Conservation (phyloP, 202 grass and related monocot species). For the Hordeum pubiflorum region DNA sequence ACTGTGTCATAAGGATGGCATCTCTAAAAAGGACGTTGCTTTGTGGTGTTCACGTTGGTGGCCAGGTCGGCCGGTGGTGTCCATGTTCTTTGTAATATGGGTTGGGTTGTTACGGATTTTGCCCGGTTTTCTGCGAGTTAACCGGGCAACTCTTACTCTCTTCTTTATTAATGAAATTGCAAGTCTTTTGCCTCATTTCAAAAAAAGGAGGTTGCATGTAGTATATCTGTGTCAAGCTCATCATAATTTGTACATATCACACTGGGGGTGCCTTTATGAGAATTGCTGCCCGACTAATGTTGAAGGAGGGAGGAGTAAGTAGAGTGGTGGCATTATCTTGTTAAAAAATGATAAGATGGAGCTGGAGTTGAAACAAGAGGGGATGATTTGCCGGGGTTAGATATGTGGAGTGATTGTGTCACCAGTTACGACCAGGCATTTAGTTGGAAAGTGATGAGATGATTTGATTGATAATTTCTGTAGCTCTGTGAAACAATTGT, state of each 20-base stretch:
- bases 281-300: not conserved
- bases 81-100: too few species aligned
- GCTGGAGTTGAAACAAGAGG: not conserved
- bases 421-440: not conserved
- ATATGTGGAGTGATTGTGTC: not conserved
- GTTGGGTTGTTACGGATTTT: too few species aligned
- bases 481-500: not conserved
- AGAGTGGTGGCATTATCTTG: not conserved
- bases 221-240: not conserved
- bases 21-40: not conserved
- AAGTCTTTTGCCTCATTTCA: too few species aligned
- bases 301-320: slow-evolving; percentile 2
- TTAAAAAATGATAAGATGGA: not conserved
- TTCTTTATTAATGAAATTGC: too few species aligned
- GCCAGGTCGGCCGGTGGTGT: too few species aligned
- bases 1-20: not conserved
- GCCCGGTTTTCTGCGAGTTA: too few species aligned
- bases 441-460: not conserved
- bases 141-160: too few species aligned
- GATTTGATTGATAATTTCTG: not conserved
- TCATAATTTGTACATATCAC: not conserved
- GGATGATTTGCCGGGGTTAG: not conserved
- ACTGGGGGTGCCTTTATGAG: not conserved
- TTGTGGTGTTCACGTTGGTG: too few species aligned
- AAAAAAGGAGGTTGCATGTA: not conserved